Evolutionary conservation across 306 rosid genomes (phyloP), one percentile per base, ranked within the genome.

Genomic region (Rubus idaeus): DNA sequence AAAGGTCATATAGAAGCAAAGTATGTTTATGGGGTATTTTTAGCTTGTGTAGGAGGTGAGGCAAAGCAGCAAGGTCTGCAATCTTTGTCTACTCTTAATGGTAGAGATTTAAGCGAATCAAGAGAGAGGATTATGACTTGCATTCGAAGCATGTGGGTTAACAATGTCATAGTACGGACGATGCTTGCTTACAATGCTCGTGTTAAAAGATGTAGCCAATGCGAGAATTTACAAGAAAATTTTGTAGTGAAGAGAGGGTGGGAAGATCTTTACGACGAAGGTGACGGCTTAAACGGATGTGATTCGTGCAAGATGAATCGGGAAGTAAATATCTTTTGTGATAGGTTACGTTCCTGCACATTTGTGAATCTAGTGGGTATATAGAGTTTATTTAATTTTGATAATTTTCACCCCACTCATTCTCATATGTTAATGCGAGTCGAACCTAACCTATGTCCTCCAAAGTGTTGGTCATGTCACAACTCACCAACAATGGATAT

Each of bases 1-100:
- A 74, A 45, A 13, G 77, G 69, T 2, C 46, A 74, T 30, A 14
- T 7, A 4, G 70, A 73, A 23, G 77, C 68, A 8, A 73, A 5
- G 3, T 74, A 74, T 5, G 45, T 74, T 1, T 60, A 74, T 14
- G 58, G 70, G 3, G 37, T 39, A 2, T 3, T 45, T 10, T 60
- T 60, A 51, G 44, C 37, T 21, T 45, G 46, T 30, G 18, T 13
- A 5, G 45, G 68, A 35, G 69, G 45, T 5, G 46, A 26, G 8
- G 2, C 18, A 2, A 60, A 17, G 35, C 57, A 10, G 37, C 37
- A 61, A 46, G 70, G 70, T n/a, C 37, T 61, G 0, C 3, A 5
- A 52, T 21, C 49, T 49, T 41, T 74, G 35, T 60, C 41, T 37
- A 58, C 37, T 7, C 70, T 74, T 8, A 6, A 74, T 30, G 35